Evolutionary conservation across 2,329 filamentous ascomycete species (phyloP).

Genomic region (Tolypocladium inflatum): DNA sequence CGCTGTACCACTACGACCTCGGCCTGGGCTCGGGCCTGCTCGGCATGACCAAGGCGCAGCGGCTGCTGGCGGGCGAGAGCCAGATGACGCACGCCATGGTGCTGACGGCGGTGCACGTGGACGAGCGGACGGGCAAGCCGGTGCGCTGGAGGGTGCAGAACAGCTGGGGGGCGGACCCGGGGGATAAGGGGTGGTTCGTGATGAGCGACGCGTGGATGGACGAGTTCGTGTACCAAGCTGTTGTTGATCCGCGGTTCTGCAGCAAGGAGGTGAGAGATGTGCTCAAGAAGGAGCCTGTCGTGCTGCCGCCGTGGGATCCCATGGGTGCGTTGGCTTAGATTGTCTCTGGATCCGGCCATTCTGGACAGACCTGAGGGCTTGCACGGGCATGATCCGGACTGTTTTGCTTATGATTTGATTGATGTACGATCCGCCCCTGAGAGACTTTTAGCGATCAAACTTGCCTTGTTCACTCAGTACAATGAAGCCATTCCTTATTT

Average conservation of each 20-base stretch:
- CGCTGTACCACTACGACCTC: slow-evolving; percentile 68
- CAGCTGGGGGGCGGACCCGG: slow-evolving; percentile 63
- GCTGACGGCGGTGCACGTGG: slow-evolving; percentile 74
- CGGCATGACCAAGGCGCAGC: slow-evolving; percentile 65
- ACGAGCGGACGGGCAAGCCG: slow-evolving; percentile 48
- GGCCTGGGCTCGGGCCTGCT: slow-evolving; percentile 73
- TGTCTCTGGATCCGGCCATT: not conserved
- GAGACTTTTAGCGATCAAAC: not conserved
- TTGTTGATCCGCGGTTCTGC: slow-evolving; percentile 65
- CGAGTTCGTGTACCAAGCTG: slow-evolving; percentile 77
- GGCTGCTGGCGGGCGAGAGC: slow-evolving; percentile 64
- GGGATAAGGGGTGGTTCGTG: slow-evolving; percentile 77
- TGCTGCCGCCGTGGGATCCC: slow-evolving; percentile 71
- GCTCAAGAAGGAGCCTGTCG: slow-evolving; percentile 57
- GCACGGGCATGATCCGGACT: not conserved
- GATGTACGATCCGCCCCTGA: no score
- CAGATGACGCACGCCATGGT: slow-evolving; percentile 93
- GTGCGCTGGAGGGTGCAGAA: slow-evolving; percentile 84
- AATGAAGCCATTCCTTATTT: not conserved
- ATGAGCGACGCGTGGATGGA: slow-evolving; percentile 79
- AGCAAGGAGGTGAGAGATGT: slow-evolving; percentile 59
- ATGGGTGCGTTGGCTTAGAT: slow-evolving; percentile 61
- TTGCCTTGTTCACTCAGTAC: not conserved
- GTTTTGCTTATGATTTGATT: not conserved
- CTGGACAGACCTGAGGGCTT: not conserved